These are phyloP conservation scores for Saccharata proteae DNA, from an alignment of 2,329 filamentous ascomycete species.

Conservation along the genomic window DNA sequence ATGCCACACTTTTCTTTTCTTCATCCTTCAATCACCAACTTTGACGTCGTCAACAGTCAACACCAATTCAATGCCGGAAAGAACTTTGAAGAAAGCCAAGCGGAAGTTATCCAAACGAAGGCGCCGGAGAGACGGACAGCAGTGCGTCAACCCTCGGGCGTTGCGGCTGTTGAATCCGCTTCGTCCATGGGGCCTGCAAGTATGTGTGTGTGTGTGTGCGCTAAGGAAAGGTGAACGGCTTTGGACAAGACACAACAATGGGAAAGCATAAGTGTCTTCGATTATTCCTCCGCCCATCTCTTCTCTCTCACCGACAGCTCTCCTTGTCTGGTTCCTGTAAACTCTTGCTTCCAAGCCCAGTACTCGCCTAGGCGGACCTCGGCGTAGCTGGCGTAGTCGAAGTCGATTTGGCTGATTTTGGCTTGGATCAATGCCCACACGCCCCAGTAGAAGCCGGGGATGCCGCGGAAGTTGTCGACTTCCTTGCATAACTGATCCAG, in stretches of 20 bases:
- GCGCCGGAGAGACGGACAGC: neutral
- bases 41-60: neutral
- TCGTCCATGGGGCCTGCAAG: neutral
- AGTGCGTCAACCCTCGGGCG: neutral
- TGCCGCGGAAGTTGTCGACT: slow-evolving; percentile 75
- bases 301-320: slow-evolving; percentile 64
- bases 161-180: slow-evolving; percentile 8
- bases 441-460: slow-evolving; percentile 84
- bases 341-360: slow-evolving; percentile 76
- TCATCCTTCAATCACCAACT: neutral
- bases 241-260: neutral
- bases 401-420: slow-evolving; percentile 87
- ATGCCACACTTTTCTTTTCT: slow-evolving; percentile 1
- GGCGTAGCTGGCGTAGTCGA: slow-evolving; percentile 89
- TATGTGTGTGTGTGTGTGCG: neutral
- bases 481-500: slow-evolving; percentile 57
- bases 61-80: too few relatives aligned
- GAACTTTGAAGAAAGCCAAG: too few relatives aligned
- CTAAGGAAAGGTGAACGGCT: neutral
- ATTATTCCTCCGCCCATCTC: slow-evolving; percentile 56
- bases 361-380: slow-evolving; percentile 81
- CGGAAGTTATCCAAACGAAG: neutral
- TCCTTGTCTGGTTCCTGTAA: slow-evolving; percentile 49
- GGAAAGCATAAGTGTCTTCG: neutral
- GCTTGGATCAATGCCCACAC: slow-evolving; percentile 95